phyloP scores from a whole-genome alignment of 495 filamentous ascomycete genomes.

The Xylaria intraflava region DNA sequence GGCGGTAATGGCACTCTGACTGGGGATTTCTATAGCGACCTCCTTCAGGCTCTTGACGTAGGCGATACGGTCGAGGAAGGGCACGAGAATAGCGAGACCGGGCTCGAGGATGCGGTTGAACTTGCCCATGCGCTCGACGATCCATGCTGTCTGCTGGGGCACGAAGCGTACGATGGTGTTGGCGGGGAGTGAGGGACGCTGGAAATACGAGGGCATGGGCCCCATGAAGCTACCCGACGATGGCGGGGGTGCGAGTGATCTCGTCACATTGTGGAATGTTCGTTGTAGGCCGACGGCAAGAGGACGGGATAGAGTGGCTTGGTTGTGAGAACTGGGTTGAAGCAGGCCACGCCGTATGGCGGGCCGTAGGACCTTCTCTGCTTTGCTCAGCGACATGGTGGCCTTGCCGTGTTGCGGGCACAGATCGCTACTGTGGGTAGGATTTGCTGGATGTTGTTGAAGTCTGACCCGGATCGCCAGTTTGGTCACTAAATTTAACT shows the following conservation, averaged over 20 bases:
- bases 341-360: slow-evolving; percentile 7
- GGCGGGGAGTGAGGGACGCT: slow-evolving; percentile 61
- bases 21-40: slow-evolving; percentile 89
- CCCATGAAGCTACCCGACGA: slow-evolving; percentile 15
- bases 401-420: slow-evolving; percentile 2
- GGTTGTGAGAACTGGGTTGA: slow-evolving; percentile 7
- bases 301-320: slow-evolving; percentile 14
- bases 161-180: slow-evolving; percentile 97
- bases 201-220: slow-evolving; percentile 48
- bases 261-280: slow-evolving; percentile 28
- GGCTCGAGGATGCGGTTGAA: slow-evolving; percentile 89
- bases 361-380: slow-evolving; percentile 5
- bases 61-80: slow-evolving; percentile 90
- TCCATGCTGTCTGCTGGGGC: slow-evolving; percentile 98
- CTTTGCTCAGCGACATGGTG: slow-evolving; percentile 13
- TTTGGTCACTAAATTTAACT: background rate
- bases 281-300: slow-evolving; percentile 16
- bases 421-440: background rate
- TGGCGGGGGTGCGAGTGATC: slow-evolving; percentile 10
- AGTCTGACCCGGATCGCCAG: background rate
- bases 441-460: background rate
- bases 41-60: slow-evolving; percentile 98
- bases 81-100: slow-evolving; percentile 80
- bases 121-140: slow-evolving; percentile 98
- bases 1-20: slow-evolving; percentile 93